phyloP scores from a whole-genome alignment of 2,329 filamentous ascomycete genomes.

The Fusarium sp. region DNA sequence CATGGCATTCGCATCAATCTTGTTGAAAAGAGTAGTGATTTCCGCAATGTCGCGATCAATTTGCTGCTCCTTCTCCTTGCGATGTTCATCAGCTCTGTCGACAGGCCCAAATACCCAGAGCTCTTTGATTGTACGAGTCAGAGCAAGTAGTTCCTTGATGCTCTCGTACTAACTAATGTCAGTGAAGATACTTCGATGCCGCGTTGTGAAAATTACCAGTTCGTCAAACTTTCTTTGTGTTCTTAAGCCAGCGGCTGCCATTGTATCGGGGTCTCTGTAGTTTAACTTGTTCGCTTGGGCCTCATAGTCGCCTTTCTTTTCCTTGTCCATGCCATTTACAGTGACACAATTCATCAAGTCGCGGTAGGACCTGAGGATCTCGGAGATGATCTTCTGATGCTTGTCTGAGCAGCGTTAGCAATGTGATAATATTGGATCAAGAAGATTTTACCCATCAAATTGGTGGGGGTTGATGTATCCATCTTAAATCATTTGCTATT shows the following conservation, averaged over 20 bases:
- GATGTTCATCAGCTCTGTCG: conserved; percentile 49
- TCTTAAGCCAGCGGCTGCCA: conserved; percentile 54
- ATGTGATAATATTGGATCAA: not conserved
- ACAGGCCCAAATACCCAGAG: conserved; percentile 57
- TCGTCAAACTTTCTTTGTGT: conserved; percentile 58
- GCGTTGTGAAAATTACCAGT: conserved; percentile 43
- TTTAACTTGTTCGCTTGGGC: conserved; percentile 49
- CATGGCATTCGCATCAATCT: conserved; percentile 49
- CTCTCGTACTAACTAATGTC: conserved; percentile 48
- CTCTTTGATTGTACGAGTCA: conserved; percentile 57
- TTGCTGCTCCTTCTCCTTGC: conserved; percentile 48
- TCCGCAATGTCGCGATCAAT: conserved; percentile 49
- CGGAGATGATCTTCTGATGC: conserved; percentile 56
- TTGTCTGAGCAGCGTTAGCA: conserved; percentile 46
- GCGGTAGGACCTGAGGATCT: conserved; percentile 56
- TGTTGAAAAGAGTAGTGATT: conserved; percentile 49
- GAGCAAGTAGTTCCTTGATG: conserved; percentile 56
- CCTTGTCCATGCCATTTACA: conserved; percentile 52
- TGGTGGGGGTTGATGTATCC: conserved; percentile 48
- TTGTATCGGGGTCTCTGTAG: conserved; percentile 53
- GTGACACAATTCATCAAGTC: conserved; percentile 55
- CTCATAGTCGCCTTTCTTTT: conserved; percentile 50
- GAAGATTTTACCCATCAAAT: conserved; percentile 48
- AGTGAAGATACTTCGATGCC: not conserved
- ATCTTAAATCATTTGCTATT: conserved; percentile 23